These are phyloP conservation scores for Exsudoporus floridanus DNA, from an alignment of 1,284 basidiomycete genomes.

Conservation along the genomic window DNA sequence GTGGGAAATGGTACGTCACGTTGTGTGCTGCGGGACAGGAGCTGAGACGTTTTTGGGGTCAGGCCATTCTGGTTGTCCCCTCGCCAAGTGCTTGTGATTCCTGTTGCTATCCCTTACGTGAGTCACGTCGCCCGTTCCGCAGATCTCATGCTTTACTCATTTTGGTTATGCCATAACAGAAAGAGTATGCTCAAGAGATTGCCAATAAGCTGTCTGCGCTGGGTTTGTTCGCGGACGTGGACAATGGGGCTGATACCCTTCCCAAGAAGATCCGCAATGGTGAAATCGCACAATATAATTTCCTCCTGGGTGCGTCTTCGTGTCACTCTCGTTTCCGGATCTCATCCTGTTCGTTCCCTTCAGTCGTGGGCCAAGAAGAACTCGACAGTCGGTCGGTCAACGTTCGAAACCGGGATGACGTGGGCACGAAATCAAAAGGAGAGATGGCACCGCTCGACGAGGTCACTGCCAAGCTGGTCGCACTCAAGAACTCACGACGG, in stretches of 20 bases:
- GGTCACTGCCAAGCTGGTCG: slow-evolving; percentile 62
- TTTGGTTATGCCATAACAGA: slow-evolving; percentile 36
- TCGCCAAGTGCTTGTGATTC: slow-evolving; percentile 91
- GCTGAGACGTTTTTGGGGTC: neutral
- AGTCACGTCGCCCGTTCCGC: slow-evolving; percentile 36
- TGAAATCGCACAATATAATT: slow-evolving; percentile 94
- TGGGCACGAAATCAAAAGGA: slow-evolving; percentile 75
- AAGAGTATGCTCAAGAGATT: slow-evolving; percentile 87
- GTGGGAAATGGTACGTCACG: slow-evolving; percentile 83
- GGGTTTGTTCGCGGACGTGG: slow-evolving; percentile 89
- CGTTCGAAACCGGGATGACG: slow-evolving; percentile 91
- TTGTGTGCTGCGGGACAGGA: neutral
- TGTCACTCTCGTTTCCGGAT: neutral
- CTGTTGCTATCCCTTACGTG: slow-evolving; percentile 85
- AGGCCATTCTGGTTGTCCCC: slow-evolving; percentile 99
- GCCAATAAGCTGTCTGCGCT: slow-evolving; percentile 64
- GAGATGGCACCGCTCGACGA: slow-evolving; percentile 68
- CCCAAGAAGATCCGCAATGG: slow-evolving; percentile 96
- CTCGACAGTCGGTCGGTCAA: slow-evolving; percentile 85
- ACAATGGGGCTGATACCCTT: slow-evolving; percentile 90
- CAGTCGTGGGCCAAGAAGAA: slow-evolving; percentile 95
- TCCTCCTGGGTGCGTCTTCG: slow-evolving; percentile 78
- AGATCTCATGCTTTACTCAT: neutral
- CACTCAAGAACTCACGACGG: slow-evolving; percentile 61
- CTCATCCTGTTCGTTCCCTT: neutral